Conservation (phyloP, 2,329 filamentous ascomycete species). For the Colletotrichum falcatum region DNA sequence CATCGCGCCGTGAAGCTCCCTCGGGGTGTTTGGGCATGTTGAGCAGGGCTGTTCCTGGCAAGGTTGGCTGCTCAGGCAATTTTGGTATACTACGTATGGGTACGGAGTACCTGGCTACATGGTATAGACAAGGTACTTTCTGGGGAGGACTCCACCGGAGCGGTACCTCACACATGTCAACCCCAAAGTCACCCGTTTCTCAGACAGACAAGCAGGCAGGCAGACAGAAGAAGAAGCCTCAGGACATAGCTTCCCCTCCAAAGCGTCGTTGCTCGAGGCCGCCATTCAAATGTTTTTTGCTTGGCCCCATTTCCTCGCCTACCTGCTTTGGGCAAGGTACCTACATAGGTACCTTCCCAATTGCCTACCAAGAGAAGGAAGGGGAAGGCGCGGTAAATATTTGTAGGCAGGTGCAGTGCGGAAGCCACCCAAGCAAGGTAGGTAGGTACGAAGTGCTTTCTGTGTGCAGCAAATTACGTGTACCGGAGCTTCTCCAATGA, state of each 20-base stretch:
- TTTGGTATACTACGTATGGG: too few species aligned
- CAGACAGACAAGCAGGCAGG: not conserved
- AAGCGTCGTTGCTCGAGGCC: not conserved
- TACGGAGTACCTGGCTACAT: constrained; percentile 7
- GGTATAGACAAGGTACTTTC: constrained; percentile 10
- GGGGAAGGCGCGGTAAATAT: too few species aligned
- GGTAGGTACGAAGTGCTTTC: too few species aligned
- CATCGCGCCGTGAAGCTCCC: constrained; percentile 29
- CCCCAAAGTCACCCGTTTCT: constrained; percentile 21
- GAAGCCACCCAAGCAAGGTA: too few species aligned
- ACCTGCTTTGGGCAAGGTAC: too few species aligned
- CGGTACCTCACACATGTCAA: constrained; percentile 39
- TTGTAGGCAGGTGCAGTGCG: too few species aligned
- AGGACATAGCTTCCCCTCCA: not conserved
- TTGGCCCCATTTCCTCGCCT: too few species aligned
- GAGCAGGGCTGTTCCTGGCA: constrained; percentile 30
- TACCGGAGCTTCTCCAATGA: constrained; percentile 58
- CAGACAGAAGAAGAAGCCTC: not conserved
- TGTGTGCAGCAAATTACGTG: too few species aligned
- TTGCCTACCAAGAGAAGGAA: too few species aligned
- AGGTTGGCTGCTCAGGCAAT: constrained; percentile 22
- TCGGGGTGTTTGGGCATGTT: constrained; percentile 8
- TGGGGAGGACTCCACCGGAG: too few species aligned
- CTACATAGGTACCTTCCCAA: too few species aligned
- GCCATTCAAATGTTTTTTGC: too few species aligned